phyloP scores from a whole-genome alignment of 192 early-diverging fungal genomes.

The Piromyces sp. region DNA sequence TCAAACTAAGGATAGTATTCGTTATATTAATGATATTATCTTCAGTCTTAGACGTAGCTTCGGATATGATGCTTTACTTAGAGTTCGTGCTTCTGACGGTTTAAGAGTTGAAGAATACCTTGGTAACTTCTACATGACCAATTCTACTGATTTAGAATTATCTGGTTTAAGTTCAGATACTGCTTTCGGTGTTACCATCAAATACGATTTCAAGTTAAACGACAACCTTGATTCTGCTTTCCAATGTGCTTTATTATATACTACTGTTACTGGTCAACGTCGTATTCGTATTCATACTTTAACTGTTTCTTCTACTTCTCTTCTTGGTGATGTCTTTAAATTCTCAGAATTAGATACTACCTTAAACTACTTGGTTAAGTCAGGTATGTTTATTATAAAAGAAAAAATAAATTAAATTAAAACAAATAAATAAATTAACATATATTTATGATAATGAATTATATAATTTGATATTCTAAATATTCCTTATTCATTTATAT shows the following conservation, averaged over 20 bases:
- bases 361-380: conserved; percentile 68
- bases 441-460: too few species aligned
- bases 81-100: conserved; percentile 78
- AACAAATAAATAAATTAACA: too few species aligned
- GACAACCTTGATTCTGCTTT: conserved; percentile 64
- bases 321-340: conserved; percentile 70
- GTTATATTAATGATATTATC: conserved; percentile 57
- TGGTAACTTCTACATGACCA: conserved; percentile 88
- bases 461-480: neutral
- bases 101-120: conserved; percentile 69
- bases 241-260: conserved; percentile 90
- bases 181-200: conserved; percentile 60
- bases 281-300: conserved; percentile 85
- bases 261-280: conserved; percentile 68
- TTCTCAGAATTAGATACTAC: conserved; percentile 82
- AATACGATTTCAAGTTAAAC: conserved; percentile 79
- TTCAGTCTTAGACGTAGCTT: conserved; percentile 53
- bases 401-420: too few species aligned
- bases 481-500: too few species aligned
- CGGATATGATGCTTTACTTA: conserved; percentile 71
- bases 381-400: too few species aligned
- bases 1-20: conserved; percentile 41
- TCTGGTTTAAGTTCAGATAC: conserved; percentile 75
- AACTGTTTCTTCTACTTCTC: conserved; percentile 50
- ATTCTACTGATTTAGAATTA: conserved; percentile 78